These are phyloP conservation scores for Avicennia marina DNA, from an alignment of 257 asterid species.

Conservation along the genomic window DNA sequence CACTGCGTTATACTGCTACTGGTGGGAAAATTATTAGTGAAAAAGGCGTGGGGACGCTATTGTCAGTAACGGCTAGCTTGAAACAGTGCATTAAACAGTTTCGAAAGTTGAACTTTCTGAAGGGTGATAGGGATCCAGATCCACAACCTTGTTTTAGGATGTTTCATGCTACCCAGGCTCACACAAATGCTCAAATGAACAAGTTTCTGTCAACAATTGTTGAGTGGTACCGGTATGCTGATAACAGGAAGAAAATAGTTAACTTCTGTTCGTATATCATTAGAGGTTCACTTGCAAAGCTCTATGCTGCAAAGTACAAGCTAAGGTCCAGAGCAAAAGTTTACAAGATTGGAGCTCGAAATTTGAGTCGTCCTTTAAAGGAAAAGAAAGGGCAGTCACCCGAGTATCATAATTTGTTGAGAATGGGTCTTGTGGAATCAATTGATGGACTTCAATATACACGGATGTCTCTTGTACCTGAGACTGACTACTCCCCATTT, in stretches of 20 bases:
- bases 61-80: slow-evolving; percentile 94
- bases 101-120: slow-evolving; percentile 70
- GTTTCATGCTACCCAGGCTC: slow-evolving; percentile 99
- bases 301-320: slow-evolving; percentile 95
- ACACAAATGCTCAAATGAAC: slow-evolving; percentile 97
- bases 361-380: slow-evolving; percentile 82
- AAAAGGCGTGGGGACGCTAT: slow-evolving; percentile 88
- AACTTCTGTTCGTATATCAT: slow-evolving; percentile 89
- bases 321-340: slow-evolving; percentile 95
- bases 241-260: slow-evolving; percentile 88
- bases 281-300: slow-evolving; percentile 97
- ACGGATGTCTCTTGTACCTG: slow-evolving; percentile 95
- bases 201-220: slow-evolving; percentile 82
- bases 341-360: slow-evolving; percentile 79
- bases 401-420: slow-evolving; percentile 76
- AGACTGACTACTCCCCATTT: slow-evolving; percentile 86
- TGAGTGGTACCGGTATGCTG: slow-evolving; percentile 98
- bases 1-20: slow-evolving; percentile 88
- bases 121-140: slow-evolving; percentile 97
- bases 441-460: slow-evolving; percentile 90
- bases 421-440: slow-evolving; percentile 96
- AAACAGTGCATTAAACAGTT: slow-evolving; percentile 90
- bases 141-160: slow-evolving; percentile 98
- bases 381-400: slow-evolving; percentile 96
- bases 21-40: slow-evolving; percentile 98